phyloP scores from a whole-genome alignment of 23 red algal genomes.

The Gracilariopsis chorda region DNA sequence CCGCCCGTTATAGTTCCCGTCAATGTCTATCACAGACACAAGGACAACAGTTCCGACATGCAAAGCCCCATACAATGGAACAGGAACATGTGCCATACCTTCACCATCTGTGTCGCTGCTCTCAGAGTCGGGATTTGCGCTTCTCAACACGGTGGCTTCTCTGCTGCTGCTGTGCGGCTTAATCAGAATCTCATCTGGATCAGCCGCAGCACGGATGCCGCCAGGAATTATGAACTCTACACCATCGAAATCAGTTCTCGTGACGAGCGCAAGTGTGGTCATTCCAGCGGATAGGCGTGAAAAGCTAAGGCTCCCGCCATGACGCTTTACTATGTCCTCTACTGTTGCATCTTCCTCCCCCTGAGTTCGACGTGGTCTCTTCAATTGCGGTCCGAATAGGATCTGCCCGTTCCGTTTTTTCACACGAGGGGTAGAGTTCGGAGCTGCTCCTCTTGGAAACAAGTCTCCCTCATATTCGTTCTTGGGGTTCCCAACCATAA shows the following conservation, averaged over 20 bases:
- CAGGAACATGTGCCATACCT: neutral
- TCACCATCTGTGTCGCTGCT: slow-evolving; percentile 31
- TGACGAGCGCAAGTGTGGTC: slow-evolving; percentile 29
- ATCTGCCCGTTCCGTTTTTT: slow-evolving; percentile 52
- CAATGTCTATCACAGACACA: slow-evolving; percentile 23
- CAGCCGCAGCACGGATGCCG: slow-evolving; percentile 28
- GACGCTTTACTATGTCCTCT: neutral
- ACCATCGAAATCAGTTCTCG: neutral
- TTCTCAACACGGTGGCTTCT: neutral
- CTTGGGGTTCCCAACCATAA: neutral
- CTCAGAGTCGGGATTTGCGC: neutral
- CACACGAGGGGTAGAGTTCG: slow-evolving; percentile 1
- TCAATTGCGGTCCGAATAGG: slow-evolving; percentile 25
- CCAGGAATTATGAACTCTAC: slow-evolving; percentile 31
- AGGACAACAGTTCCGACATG: slow-evolving; percentile 30
- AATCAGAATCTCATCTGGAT: slow-evolving; percentile 32
- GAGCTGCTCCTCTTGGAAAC: slow-evolving; percentile 52
- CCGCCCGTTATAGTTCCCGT: neutral
- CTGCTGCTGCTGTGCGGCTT: neutral
- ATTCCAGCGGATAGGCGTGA: slow-evolving; percentile 44
- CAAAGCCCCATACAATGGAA: slow-evolving; percentile 18
- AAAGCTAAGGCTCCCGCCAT: slow-evolving; percentile 16
- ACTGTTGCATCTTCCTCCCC: neutral
- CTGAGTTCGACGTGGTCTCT: neutral
- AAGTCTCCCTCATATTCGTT: slow-evolving; percentile 45